A percentile compares a stretch with the other conserved stretches of the same genome.
phyloP scores from a whole-genome alignment of 352 stramenopile genomes.

The Labyrinthula sp. region DNA sequence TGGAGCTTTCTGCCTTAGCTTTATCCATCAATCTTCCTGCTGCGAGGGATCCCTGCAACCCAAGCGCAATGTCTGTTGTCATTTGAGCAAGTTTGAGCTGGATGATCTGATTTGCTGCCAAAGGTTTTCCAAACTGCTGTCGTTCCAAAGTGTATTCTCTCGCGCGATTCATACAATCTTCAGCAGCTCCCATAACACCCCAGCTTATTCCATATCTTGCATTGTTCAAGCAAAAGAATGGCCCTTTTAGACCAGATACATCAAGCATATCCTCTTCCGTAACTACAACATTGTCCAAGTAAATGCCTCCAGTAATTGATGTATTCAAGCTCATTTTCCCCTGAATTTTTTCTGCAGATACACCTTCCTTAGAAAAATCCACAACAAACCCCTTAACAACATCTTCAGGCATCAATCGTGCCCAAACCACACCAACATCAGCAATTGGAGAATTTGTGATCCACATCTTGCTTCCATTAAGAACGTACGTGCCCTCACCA shows the following conservation, averaged over 20 bases:
- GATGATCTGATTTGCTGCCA: constrained; percentile 90
- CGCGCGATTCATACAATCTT: constrained; percentile 71
- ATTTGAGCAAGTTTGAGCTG: constrained; percentile 95
- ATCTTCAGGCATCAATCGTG: constrained; percentile 66
- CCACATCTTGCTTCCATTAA: constrained; percentile 78
- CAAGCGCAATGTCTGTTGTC: constrained; percentile 78
- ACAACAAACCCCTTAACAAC: constrained; percentile 80
- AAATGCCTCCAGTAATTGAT: constrained; percentile 85
- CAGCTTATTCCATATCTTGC: constrained; percentile 88
- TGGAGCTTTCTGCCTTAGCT: constrained; percentile 59
- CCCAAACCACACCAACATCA: constrained; percentile 90
- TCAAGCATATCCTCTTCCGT: constrained; percentile 66
- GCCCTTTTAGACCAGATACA: constrained; percentile 51
- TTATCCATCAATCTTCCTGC: constrained; percentile 65
- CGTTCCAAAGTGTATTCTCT: constrained; percentile 80
- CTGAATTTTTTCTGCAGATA: constrained; percentile 78
- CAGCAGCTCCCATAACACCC: constrained; percentile 78
- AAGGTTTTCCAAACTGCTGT: constrained; percentile 76
- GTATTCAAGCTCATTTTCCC: constrained; percentile 82
- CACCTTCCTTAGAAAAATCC: constrained; percentile 70
- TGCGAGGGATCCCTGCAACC: constrained; percentile 64
- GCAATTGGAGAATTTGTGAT: constrained; percentile 94
- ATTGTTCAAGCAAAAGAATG: constrained; percentile 90
- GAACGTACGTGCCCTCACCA: constrained; percentile 62
- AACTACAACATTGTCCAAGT: constrained; percentile 80